Evolutionary conservation across 139 green algal genomes (phyloP).

Genomic region (Chlamydomonas asymmetrica): DNA sequence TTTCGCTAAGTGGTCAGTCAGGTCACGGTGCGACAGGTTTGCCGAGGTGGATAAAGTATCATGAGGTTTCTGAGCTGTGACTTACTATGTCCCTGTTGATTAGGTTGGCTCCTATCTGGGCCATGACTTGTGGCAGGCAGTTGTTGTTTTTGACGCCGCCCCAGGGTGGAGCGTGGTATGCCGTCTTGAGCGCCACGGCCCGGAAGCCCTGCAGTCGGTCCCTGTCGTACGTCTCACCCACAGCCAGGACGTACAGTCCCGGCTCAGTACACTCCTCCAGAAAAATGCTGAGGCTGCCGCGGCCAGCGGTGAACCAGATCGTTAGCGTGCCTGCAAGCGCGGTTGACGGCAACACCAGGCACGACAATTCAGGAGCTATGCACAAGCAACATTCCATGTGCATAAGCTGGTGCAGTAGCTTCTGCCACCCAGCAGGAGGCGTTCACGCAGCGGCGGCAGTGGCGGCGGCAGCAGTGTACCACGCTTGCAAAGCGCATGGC

Average conservation of each 20-base stretch:
- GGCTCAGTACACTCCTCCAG: too few relatives aligned
- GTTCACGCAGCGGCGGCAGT: too few relatives aligned
- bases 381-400: too few relatives aligned
- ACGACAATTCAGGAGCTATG: too few relatives aligned
- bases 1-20: neutral
- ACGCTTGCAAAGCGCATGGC: too few relatives aligned
- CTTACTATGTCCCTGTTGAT: constrained; percentile 54
- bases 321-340: too few relatives aligned
- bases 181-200: constrained; percentile 53
- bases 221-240: constrained; percentile 22
- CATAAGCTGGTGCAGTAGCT: too few relatives aligned
- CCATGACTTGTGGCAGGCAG: constrained; percentile 65
- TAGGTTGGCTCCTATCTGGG: constrained; percentile 52
- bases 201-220: constrained; percentile 46
- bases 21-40: neutral
- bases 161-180: constrained; percentile 35
- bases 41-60: neutral
- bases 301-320: too few relatives aligned
- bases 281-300: too few relatives aligned
- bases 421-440: too few relatives aligned
- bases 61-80: neutral
- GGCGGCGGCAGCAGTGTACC: too few relatives aligned
- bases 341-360: too few relatives aligned
- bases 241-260: constrained; percentile 64
- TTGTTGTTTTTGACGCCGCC: constrained; percentile 65